Evolutionary conservation across 2,329 filamentous ascomycete species (phyloP), one percentile per base, ranked within the genome.

Genomic region (Sarocladium kiliense): DNA sequence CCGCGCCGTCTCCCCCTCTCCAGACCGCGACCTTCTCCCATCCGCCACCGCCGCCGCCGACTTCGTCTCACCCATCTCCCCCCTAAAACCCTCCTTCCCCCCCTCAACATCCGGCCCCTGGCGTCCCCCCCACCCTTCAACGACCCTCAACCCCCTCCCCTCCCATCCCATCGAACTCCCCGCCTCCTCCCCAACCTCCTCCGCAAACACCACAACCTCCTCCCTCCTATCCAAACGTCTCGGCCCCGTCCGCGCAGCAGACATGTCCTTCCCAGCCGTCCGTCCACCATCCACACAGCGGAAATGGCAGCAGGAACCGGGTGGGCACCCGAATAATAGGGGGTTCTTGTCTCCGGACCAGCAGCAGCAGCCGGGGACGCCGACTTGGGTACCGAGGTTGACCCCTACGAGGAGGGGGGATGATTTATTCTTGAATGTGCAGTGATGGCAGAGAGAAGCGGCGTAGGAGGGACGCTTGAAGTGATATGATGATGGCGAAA

Each of bases 371-470:
- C 41, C 53, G 2, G 37, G 19, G 3, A 44, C 77, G 36, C 82
- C 83, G 0, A 76, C 77, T 1, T 86, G 84, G 83, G 74, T 84
- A 60, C 85, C 85, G 2, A 79, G 77, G 60, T 63, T 89, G 62
- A 89, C 86, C 45, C 87, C 87, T 2, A 85, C 82, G 56, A 73
- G 84, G 58, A 76, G 82, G 50, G 86, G 87, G 0, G 81, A 86
- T 25, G 85, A 89, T 64, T 64, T 89, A 57, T 86, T 80, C 60
- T 63, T 84, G 61, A 78, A 79, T 60, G 79, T 84, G 58, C 74
- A 77, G 58, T n/a, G n/a, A n/a, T n/a, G n/a, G n/a, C n/a, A n/a
- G n/a, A n/a, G n/a, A n/a, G n/a, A n/a, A n/a, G n/a, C n/a, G n/a
- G n/a, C n/a, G n/a, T n/a, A n/a, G n/a, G n/a, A n/a, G n/a, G n/a